Base-by-base conservation (phyloP, 2,329 filamentous ascomycete species). In the Curvularia sp. region DNA sequence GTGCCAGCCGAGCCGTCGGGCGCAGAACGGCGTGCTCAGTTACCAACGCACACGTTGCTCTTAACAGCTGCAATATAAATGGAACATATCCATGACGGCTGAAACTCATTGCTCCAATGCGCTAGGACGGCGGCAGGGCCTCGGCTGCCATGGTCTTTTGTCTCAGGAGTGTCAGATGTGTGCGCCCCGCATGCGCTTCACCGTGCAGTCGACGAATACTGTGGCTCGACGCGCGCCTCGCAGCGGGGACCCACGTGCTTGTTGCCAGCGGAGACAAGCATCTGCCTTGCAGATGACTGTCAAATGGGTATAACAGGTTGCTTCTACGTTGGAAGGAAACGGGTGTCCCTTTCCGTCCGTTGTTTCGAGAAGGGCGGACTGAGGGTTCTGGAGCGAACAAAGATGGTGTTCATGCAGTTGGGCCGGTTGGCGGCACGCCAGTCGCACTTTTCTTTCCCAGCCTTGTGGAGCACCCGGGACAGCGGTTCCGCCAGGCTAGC, bases 401-500 rank as follows among this genome's bases (percentile, higher is more conserved):
- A 26, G 41, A 8, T 55, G 31, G 52, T 50, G 55, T 53, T 62
- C 54, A 57, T 57, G 56, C 60, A 48, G 48, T 48, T 61, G 63
- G 43, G 47, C 43, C 43, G 44, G 30, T 50, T 20, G 43, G 39
- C 53, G 53, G 47, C 53, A 42, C 53, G 53, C 58, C 58, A 61
- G 55, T 54, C 46, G 50, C 39, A 43, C 47, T 49, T 57, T 51
- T 31, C 39, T 42, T 53, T 60, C 60, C 66, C 68, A 65, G 58
- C 60, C 53, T 46, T 49, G 53, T 59, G 65, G 68, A 62, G 55
- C 43, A 58, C 55, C 60, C 70, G 58, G 50, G 42, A 33, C 28
- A 44, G n/a, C 60, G 70, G 70, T 67, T 65, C 64, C 47, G 62
- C 68, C 68, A 63, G 42, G 46, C 62, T 66, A 65, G 64, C 64